These are phyloP conservation scores for Cruciata laevipes DNA, from an alignment of 257 asterid species.

Conservation along the genomic window DNA sequence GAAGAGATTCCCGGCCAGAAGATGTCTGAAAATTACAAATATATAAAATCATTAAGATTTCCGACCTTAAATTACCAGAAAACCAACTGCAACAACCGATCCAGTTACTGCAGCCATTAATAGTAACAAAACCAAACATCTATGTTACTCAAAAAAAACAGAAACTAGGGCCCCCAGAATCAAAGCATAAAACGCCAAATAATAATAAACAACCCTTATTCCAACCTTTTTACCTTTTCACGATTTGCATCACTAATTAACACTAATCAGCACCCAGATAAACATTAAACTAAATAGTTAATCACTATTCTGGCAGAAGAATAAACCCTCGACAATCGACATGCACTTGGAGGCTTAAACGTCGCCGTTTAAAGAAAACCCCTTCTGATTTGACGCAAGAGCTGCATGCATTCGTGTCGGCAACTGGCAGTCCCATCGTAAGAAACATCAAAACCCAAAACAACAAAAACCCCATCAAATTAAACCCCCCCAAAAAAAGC, in stretches of 20 bases:
- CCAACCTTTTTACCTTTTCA: constrained; percentile 14
- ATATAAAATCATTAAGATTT: not conserved
- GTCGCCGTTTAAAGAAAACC: not conserved
- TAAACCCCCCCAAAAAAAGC: not conserved
- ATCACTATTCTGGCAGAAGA: not conserved
- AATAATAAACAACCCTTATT: not conserved
- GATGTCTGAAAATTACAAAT: constrained; percentile 27
- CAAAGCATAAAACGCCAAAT: not conserved
- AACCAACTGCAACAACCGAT: not conserved
- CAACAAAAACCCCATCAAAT: constrained; percentile 3
- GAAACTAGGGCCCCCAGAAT: not conserved
- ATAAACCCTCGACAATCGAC: not conserved
- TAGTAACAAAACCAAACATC: not conserved
- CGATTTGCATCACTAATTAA: constrained; percentile 1
- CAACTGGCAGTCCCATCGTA: not conserved
- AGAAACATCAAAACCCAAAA: not conserved
- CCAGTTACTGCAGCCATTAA: not conserved
- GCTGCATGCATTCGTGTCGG: constrained; percentile 12
- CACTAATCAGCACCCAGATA: not conserved
- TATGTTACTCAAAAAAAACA: constrained; percentile 1
- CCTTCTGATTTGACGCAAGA: not conserved
- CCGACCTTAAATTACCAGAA: constrained; percentile 1
- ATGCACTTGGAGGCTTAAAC: not conserved
- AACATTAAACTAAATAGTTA: too few species aligned
- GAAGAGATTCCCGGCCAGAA: constrained; percentile 30